Evolutionary conservation across 768 basidiomycete species (phyloP), one percentile per base, ranked within the genome.

Genomic region (Kwoniella dendrophila): DNA sequence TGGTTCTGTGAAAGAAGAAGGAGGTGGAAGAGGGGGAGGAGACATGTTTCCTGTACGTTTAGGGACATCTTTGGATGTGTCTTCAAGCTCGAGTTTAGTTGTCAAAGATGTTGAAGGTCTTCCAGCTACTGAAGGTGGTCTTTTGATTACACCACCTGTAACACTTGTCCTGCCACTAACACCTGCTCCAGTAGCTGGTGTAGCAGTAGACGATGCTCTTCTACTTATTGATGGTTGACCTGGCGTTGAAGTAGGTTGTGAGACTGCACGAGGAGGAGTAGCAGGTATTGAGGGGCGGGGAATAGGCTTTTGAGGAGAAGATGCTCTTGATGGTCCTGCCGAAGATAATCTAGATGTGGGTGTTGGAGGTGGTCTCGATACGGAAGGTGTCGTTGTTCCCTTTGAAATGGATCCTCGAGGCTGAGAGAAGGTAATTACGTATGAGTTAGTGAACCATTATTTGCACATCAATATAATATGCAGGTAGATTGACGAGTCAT

Each of bases 221-320:
- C 53, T 30, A 52, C 29, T 32, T 6, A 26, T 18, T 1, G 60
- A 30, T 41, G 49, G 36, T n/a, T 49, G 33, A 43, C 36, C 49
- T 20, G 16, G 73, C 59, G 71, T 16, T 83, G 79, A 71, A 40
- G 53, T 38, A 7, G 60, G 53, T 87, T 87, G 26, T 80, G 82
- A 20, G 22, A 66, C 52, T 6, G 55, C 56, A 10, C 68, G 45
- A 8, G 66, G 57, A 11, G 71, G 67, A n/a, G 71, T 69, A 2
- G 62, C 51, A 0, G 71, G 69, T 45, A 47, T 45, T 43, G 27
- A n/a, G 7, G 60, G 29, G 29, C 59, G 51, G 11, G 24, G 29
- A 16, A 34, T 7, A 6, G 41, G 62, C 41, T 62, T 63, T 45
- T 29, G 66, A 55, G 59, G 67, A 7, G 57, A 67, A 10, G 47